These are phyloP conservation scores for Pelargonium nanum DNA, from an alignment of 345 rosid genomes.

Conservation along the genomic window DNA sequence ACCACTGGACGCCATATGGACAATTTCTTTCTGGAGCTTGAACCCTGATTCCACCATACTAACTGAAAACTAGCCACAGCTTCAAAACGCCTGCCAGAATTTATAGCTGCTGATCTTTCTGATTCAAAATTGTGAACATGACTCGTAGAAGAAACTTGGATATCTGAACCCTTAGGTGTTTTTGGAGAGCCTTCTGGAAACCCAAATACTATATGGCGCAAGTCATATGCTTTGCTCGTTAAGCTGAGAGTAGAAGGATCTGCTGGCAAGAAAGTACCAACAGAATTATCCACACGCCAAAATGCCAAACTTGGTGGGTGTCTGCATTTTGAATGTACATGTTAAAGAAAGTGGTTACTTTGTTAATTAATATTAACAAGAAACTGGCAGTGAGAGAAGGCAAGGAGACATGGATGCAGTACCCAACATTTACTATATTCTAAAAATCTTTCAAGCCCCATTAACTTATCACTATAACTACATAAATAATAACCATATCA, in stretches of 20 bases:
- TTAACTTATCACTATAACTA: no score
- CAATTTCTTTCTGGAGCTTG: slow-evolving; percentile 60
- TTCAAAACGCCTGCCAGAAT: slow-evolving; percentile 57
- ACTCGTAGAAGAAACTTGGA: slow-evolving; percentile 26
- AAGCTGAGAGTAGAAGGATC: slow-evolving; percentile 39
- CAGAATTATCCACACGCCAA: slow-evolving; percentile 85
- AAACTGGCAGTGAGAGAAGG: not conserved
- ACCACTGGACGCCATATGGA: slow-evolving; percentile 88
- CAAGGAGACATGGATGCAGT: not conserved
- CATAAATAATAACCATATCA: no score
- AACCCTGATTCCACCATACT: slow-evolving; percentile 79
- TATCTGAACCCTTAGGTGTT: slow-evolving; percentile 26
- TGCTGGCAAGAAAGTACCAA: slow-evolving; percentile 81
- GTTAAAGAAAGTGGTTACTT: not conserved
- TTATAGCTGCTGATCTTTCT: slow-evolving; percentile 25
- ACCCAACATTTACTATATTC: not conserved
- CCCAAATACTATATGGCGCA: slow-evolving; percentile 56
- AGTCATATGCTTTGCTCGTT: slow-evolving; percentile 61
- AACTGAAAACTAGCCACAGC: slow-evolving; percentile 72
- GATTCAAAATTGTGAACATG: slow-evolving; percentile 17
- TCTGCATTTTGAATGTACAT: slow-evolving; percentile 35
- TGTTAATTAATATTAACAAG: not conserved
- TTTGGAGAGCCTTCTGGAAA: slow-evolving; percentile 29
- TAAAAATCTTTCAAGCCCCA: no score
- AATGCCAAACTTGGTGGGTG: slow-evolving; percentile 52